Percentiles rank a stretch among this genome's conserved stretches.
Conservation (phyloP, 2,329 filamentous ascomycete species). For the Lanzia echinophila region DNA sequence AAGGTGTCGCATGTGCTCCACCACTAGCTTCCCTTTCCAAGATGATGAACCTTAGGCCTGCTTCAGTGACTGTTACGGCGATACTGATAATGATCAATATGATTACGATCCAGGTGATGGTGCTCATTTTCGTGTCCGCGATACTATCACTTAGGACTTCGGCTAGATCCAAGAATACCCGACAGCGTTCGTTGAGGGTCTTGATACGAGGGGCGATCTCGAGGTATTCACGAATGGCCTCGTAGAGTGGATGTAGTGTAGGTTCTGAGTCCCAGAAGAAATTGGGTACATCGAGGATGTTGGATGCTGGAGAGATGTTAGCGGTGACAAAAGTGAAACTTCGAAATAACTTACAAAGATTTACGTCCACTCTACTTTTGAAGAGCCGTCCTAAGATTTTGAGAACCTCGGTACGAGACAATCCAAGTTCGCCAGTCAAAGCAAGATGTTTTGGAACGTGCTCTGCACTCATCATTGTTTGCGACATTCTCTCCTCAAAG, state of each 20-base stretch:
- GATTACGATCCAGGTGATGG: slow-evolving; percentile 97
- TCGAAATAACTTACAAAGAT: slow-evolving; percentile 68
- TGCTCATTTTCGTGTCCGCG: slow-evolving; percentile 90
- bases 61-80: slow-evolving; percentile 82
- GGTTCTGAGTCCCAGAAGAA: slow-evolving; percentile 99
- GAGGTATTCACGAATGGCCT: slow-evolving; percentile 90
- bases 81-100: slow-evolving; percentile 88
- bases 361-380: slow-evolving; percentile 92
- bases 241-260: slow-evolving; percentile 88
- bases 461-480: slow-evolving; percentile 89
- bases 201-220: slow-evolving; percentile 95
- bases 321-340: slow-evolving; percentile 7
- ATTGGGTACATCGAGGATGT: slow-evolving; percentile 91
- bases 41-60: slow-evolving; percentile 77
- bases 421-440: slow-evolving; percentile 80
- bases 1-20: neutral
- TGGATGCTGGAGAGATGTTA: slow-evolving; percentile 58
- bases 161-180: slow-evolving; percentile 91
- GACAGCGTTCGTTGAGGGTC: slow-evolving; percentile 93
- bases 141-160: slow-evolving; percentile 92
- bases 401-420: slow-evolving; percentile 88
- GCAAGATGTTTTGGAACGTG: slow-evolving; percentile 85
- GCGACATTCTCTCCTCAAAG: slow-evolving; percentile 93
- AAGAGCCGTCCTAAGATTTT: slow-evolving; percentile 86
- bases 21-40: slow-evolving; percentile 37